Conservation (phyloP, 129 eudicot genomes). For the Flaveria trinervia region DNA sequence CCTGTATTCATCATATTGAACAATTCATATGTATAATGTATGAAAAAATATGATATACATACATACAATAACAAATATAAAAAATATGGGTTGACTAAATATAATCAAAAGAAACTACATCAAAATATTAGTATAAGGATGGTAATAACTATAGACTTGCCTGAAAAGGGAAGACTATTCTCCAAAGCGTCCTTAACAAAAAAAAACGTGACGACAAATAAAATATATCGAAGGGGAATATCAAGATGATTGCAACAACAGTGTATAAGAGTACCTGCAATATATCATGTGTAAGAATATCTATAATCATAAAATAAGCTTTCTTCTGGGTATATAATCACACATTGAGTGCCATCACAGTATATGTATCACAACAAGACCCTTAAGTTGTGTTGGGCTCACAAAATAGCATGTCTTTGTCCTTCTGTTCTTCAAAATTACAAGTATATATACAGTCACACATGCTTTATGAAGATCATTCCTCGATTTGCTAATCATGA, state of each 20-base stretch:
- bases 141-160: constrained; percentile 48
- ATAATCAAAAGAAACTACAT: constrained; percentile 20
- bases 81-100: background rate
- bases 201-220: constrained; percentile 91
- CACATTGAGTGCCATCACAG: background rate
- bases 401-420: background rate
- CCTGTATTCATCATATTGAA: constrained; percentile 50
- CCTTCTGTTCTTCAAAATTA: background rate
- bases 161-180: constrained; percentile 90
- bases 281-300: constrained; percentile 26
- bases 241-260: constrained; percentile 64
- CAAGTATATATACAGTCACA: background rate
- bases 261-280: constrained; percentile 90
- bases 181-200: constrained; percentile 86
- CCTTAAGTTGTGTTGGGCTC: constrained; percentile 4
- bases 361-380: background rate
- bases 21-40: background rate
- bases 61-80: background rate
- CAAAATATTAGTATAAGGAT: constrained; percentile 12
- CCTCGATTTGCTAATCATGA: constrained; percentile 17
- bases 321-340: background rate
- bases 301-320: constrained; percentile 11
- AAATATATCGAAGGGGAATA: constrained; percentile 94
- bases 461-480: background rate
- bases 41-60: background rate